A percentile compares a stretch with the other conserved stretches of the same genome.
Evolutionary conservation across 495 filamentous ascomycete genomes (phyloP).

Genomic region (Opeltia flavorubescens): DNA sequence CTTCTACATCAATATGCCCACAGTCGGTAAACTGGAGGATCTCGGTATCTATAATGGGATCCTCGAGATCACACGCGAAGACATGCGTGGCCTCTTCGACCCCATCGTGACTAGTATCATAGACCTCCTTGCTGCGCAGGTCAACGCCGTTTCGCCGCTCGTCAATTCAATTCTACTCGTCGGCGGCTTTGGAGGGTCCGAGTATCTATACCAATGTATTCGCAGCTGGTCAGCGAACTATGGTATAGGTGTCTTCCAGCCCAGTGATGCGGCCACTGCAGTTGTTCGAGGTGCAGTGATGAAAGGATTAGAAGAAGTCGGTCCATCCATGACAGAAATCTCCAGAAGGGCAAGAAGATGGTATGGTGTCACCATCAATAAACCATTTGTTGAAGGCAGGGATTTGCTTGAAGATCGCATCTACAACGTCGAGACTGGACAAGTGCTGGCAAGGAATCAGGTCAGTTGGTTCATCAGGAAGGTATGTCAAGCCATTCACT

Average conservation of each 20-base stretch:
- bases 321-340: neutral
- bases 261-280: neutral
- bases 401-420: constrained; percentile 1
- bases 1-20: neutral
- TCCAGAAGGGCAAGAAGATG: neutral
- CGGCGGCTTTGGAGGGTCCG: constrained; percentile 52
- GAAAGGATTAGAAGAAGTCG: neutral
- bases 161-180: constrained; percentile 47
- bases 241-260: neutral
- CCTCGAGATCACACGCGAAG: constrained; percentile 14
- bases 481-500: constrained; percentile 3
- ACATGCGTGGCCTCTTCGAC: constrained; percentile 39
- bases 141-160: constrained; percentile 26
- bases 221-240: constrained; percentile 7
- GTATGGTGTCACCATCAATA: neutral
- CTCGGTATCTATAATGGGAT: neutral
- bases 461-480: constrained; percentile 8
- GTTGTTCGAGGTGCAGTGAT: constrained; percentile 1
- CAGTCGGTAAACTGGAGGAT: neutral
- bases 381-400: constrained; percentile 2
- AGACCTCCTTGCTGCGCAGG: constrained; percentile 43
- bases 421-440: neutral
- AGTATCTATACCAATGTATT: constrained; percentile 46
- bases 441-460: constrained; percentile 7
- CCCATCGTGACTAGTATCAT: constrained; percentile 45